Evolutionary conservation across 345 rosid genomes (phyloP).

Genomic region (Euphorbia tirucalli): DNA sequence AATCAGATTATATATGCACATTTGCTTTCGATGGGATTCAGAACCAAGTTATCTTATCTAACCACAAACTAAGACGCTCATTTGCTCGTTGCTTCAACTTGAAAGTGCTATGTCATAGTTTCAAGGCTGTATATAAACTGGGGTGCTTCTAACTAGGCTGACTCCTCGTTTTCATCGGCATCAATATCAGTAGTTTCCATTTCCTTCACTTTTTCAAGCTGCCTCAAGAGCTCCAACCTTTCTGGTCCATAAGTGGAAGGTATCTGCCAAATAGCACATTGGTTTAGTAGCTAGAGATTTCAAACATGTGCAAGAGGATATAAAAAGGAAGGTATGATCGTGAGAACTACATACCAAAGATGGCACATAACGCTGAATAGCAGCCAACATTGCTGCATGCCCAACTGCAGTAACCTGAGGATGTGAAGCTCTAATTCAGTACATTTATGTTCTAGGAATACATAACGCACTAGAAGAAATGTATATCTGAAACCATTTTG

Average conservation of each 20-base stretch:
- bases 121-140: conserved; percentile 21
- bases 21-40: conserved; percentile 51
- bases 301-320: neutral
- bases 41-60: conserved; percentile 22
- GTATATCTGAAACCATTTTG: neutral
- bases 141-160: conserved; percentile 36
- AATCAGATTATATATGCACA: conserved; percentile 77
- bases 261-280: conserved; percentile 49
- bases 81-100: conserved; percentile 12
- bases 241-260: conserved; percentile 94
- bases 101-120: neutral
- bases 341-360: conserved; percentile 53
- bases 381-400: conserved; percentile 95
- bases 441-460: too few species aligned
- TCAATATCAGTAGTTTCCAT: conserved; percentile 52
- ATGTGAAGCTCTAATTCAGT: neutral
- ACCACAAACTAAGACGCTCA: neutral
- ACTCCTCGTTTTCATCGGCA: conserved; percentile 45
- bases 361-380: conserved; percentile 88
- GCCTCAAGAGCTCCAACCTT: conserved; percentile 84
- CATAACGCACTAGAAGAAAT: neutral
- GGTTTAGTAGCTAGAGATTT: neutral
- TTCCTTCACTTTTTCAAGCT: conserved; percentile 85
- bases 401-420: conserved; percentile 95
- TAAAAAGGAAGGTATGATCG: conserved; percentile 11